Evolutionary conservation across 352 stramenopile species (phyloP).

Genomic region (Blastocystis sp.): DNA sequence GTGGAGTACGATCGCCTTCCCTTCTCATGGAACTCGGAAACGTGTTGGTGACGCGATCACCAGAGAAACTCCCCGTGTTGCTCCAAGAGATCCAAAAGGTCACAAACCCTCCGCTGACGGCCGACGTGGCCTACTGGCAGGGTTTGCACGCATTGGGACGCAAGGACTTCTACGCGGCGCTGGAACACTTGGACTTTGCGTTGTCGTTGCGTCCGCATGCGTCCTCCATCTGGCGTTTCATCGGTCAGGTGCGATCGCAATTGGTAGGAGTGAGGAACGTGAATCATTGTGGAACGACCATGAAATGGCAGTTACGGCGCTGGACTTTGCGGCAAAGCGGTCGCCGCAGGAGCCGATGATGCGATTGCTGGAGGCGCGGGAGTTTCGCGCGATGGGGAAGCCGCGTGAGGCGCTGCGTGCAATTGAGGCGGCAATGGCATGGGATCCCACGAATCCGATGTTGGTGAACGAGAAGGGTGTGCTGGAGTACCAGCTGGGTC

Average conservation of each 20-base stretch:
- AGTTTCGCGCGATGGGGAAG: constrained; percentile 9
- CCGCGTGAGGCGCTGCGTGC: background rate
- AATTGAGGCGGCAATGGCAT: background rate
- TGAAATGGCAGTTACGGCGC: constrained; percentile 35
- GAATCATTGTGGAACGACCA: background rate
- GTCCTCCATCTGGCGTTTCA: background rate
- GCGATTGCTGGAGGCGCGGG: background rate
- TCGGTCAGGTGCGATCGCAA: background rate
- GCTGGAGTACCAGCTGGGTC: background rate
- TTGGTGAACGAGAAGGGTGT: constrained; percentile 22
- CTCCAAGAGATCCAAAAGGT: background rate
- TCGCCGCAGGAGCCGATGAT: background rate
- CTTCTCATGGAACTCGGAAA: background rate
- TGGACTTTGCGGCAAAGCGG: background rate
- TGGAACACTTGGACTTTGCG: constrained; percentile 5
- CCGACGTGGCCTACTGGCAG: background rate
- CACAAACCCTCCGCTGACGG: background rate
- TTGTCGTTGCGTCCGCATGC: background rate
- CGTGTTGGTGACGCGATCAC: background rate
- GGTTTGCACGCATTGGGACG: background rate
- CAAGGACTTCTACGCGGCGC: background rate
- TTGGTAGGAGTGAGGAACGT: background rate
- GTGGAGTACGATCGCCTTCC: background rate
- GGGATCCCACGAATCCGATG: background rate
- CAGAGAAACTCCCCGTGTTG: background rate